phyloP scores from a whole-genome alignment of 805 yeast species.

The Candida orba region DNA sequence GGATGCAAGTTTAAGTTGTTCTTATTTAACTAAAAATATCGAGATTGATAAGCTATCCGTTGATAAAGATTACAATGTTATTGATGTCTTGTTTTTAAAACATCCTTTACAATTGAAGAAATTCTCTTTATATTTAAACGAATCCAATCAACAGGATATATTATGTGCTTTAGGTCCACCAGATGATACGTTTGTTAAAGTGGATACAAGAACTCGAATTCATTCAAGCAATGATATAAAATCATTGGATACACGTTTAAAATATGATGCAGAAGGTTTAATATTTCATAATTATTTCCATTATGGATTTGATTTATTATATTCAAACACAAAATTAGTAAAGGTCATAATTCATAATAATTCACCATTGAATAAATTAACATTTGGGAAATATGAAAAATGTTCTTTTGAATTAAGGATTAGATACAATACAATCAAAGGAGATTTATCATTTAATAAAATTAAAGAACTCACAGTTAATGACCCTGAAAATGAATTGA shows the following conservation, averaged over 20 bases:
- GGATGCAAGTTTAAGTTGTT: slow-evolving; percentile 2
- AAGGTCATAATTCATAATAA: slow-evolving; percentile 49
- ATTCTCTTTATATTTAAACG: slow-evolving; percentile 29
- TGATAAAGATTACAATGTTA: background rate
- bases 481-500: background rate
- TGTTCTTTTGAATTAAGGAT: slow-evolving; percentile 30
- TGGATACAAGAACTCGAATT: slow-evolving; percentile 34
- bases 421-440: background rate
- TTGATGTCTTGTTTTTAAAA: slow-evolving; percentile 18
- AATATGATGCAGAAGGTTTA: slow-evolving; percentile 7
- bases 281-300: slow-evolving; percentile 52
- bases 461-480: background rate
- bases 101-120: slow-evolving; percentile 18
- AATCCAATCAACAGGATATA: slow-evolving; percentile 43
- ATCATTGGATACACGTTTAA: background rate
- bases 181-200: slow-evolving; percentile 40
- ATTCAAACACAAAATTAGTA: slow-evolving; percentile 34
- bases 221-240: slow-evolving; percentile 21
- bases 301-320: slow-evolving; percentile 48
- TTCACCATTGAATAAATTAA: slow-evolving; percentile 36
- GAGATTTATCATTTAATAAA: background rate
- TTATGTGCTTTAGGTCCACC: slow-evolving; percentile 48
- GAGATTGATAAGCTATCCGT: slow-evolving; percentile 10
- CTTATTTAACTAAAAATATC: slow-evolving; percentile 10
- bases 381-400: slow-evolving; percentile 47